phyloP scores from a whole-genome alignment of 768 basidiomycete species.

The Xanthoconium purpureum region DNA sequence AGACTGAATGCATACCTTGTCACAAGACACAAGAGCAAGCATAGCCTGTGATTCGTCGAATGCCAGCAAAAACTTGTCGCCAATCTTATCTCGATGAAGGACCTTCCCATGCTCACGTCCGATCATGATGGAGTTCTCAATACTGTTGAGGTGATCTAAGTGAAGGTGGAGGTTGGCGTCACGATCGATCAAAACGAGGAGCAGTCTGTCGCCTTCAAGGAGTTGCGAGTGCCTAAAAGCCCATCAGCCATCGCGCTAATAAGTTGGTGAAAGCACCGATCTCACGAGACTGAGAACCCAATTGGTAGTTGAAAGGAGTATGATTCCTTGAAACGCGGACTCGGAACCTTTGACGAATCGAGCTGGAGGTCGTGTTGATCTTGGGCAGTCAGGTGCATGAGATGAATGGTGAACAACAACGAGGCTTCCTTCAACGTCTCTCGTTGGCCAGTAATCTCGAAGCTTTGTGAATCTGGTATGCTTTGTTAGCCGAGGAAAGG shows the following conservation, averaged over 20 bases:
- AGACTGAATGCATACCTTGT: constrained; percentile 34
- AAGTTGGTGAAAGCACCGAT: neutral
- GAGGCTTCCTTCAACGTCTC: constrained; percentile 21
- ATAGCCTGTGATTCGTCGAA: constrained; percentile 52
- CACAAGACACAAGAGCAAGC: constrained; percentile 42
- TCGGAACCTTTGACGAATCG: constrained; percentile 17
- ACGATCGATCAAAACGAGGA: constrained; percentile 40
- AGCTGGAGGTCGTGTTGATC: constrained; percentile 31
- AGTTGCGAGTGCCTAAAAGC: constrained; percentile 37
- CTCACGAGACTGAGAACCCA: constrained; percentile 26
- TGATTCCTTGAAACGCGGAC: constrained; percentile 25
- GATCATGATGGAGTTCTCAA: constrained; percentile 34
- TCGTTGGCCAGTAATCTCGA: constrained; percentile 15
- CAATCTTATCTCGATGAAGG: constrained; percentile 46
- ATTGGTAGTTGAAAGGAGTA: constrained; percentile 24
- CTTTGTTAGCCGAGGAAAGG: neutral
- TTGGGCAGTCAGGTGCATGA: constrained; percentile 28
- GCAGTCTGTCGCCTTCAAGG: constrained; percentile 36
- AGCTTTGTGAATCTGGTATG: constrained; percentile 13
- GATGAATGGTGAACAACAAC: constrained; percentile 25
- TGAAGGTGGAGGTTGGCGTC: constrained; percentile 35
- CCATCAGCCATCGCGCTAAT: neutral
- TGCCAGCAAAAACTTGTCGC: constrained; percentile 42
- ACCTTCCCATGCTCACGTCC: constrained; percentile 29
- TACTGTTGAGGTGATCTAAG: constrained; percentile 32